A percentile compares a stretch with the other conserved stretches of the same genome.
These are phyloP conservation scores for Murraya koenigii DNA, from an alignment of 345 rosid genomes.

Conservation along the genomic window DNA sequence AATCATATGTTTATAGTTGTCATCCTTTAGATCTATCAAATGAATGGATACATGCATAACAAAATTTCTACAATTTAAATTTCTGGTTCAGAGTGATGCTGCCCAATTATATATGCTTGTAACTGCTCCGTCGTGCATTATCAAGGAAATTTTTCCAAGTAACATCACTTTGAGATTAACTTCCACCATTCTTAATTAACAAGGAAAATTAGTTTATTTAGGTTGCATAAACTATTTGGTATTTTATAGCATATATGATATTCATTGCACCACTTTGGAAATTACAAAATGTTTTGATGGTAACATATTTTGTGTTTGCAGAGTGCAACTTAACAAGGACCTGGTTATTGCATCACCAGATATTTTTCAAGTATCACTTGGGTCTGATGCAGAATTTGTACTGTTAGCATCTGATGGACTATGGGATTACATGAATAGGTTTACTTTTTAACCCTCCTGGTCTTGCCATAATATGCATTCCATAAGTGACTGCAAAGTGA, in stretches of 20 bases:
- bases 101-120: not conserved
- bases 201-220: not conserved
- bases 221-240: not conserved
- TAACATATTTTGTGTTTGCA: constrained; percentile 27
- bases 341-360: constrained; percentile 82
- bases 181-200: not conserved
- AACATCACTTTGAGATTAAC: not conserved
- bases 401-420: constrained; percentile 89
- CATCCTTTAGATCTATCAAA: not conserved
- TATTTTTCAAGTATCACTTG: constrained; percentile 57
- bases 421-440: constrained; percentile 97
- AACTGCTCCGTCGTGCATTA: not conserved
- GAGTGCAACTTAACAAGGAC: constrained; percentile 67
- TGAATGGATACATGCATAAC: not conserved
- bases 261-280: not conserved
- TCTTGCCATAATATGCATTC: not conserved
- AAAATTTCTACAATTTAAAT: not conserved
- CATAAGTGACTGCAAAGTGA: not conserved
- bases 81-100: not conserved
- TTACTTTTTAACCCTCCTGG: not conserved
- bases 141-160: not conserved
- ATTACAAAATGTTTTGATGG: constrained; percentile 4
- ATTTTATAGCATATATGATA: not conserved
- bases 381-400: constrained; percentile 75
- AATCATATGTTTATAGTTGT: not conserved